phyloP scores from a whole-genome alignment of 108 stramenopile species.

The Fistulifera solaris region DNA sequence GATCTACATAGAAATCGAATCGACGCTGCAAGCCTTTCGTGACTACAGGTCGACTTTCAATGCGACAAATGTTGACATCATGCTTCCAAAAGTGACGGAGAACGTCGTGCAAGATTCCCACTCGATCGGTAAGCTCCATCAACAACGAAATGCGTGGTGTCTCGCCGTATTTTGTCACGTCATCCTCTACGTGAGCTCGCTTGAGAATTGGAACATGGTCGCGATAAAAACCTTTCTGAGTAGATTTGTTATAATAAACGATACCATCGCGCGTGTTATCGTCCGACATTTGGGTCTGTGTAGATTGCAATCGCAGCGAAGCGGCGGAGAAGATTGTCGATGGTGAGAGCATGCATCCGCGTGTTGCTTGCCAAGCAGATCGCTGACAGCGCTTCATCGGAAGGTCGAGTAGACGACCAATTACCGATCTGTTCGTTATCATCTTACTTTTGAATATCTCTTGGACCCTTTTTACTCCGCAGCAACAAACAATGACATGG shows the following conservation, averaged over 20 bases:
- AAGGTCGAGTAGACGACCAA: too few species aligned
- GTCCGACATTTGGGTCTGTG: neutral
- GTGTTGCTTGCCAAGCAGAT: too few species aligned
- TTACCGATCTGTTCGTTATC: too few species aligned
- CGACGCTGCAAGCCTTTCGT: constrained; percentile 7
- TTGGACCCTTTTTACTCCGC: too few species aligned
- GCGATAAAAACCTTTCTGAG: too few species aligned
- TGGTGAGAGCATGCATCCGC: too few species aligned
- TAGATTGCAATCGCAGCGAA: neutral
- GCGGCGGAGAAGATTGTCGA: too few species aligned
- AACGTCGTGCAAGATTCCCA: constrained; percentile 84
- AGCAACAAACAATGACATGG: too few species aligned
- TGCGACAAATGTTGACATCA: constrained; percentile 84
- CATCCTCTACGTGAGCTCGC: neutral
- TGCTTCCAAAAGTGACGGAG: constrained; percentile 87
- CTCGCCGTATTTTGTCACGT: constrained; percentile 12
- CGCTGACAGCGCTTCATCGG: too few species aligned
- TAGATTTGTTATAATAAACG: too few species aligned
- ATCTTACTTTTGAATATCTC: too few species aligned
- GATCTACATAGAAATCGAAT: constrained; percentile 83
- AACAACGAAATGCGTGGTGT: constrained; percentile 54
- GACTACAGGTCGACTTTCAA: constrained; percentile 72
- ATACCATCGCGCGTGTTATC: neutral
- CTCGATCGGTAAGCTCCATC: constrained; percentile 81
- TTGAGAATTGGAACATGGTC: too few species aligned